A percentile compares a stretch with the other conserved stretches of the same genome.
Evolutionary conservation across 805 yeast species (phyloP).

Genomic region (Myxozyma lipomycoides): DNA sequence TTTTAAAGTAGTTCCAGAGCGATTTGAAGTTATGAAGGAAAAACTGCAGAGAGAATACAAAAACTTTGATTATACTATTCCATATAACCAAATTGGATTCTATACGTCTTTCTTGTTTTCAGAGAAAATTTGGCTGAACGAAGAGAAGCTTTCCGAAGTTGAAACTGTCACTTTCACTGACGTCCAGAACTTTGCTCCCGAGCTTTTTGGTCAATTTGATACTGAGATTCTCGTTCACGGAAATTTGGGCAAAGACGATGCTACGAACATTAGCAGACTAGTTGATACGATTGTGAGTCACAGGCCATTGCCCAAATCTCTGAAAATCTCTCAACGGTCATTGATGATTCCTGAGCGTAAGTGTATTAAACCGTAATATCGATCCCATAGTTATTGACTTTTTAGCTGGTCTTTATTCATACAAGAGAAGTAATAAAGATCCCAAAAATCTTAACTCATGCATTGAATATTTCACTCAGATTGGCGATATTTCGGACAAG

Average conservation of each 20-base stretch:
- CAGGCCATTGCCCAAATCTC: slow-evolving; percentile 43
- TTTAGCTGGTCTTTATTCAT: slow-evolving; percentile 40
- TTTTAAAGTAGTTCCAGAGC: slow-evolving; percentile 50
- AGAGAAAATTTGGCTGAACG: slow-evolving; percentile 63
- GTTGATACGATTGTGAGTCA: slow-evolving; percentile 43
- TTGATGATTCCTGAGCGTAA: slow-evolving; percentile 34
- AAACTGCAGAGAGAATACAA: slow-evolving; percentile 57
- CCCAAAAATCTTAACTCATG: slow-evolving; percentile 75
- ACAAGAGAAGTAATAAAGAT: slow-evolving; percentile 54
- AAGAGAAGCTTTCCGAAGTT: slow-evolving; percentile 55
- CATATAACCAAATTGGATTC: slow-evolving; percentile 71
- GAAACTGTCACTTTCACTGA: slow-evolving; percentile 47
- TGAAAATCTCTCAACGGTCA: slow-evolving; percentile 43
- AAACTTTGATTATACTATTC: slow-evolving; percentile 68
- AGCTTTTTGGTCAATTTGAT: slow-evolving; percentile 56
- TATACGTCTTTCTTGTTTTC: slow-evolving; percentile 61
- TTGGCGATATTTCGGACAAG: slow-evolving; percentile 51
- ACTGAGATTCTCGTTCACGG: slow-evolving; percentile 76
- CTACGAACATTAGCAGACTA: slow-evolving; percentile 47
- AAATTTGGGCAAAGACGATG: slow-evolving; percentile 55
- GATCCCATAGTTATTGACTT: slow-evolving; percentile 39
- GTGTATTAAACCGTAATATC: neutral
- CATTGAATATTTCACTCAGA: slow-evolving; percentile 70
- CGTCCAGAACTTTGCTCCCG: slow-evolving; percentile 48
- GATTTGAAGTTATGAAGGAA: slow-evolving; percentile 67